Base-by-base conservation (phyloP, 345 rosid species). In the Salix exigua region DNA sequence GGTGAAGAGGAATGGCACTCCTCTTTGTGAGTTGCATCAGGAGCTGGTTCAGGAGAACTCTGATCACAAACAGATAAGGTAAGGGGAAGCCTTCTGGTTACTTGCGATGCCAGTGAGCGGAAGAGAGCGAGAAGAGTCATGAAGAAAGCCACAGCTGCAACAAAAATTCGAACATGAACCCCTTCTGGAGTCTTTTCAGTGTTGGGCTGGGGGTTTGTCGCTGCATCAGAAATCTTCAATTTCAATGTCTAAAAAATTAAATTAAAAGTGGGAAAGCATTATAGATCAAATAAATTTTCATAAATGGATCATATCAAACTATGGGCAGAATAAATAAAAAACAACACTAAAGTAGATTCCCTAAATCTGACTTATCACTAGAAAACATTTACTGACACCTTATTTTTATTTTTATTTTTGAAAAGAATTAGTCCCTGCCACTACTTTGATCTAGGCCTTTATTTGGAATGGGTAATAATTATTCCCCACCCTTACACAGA, bases 1-100 rank as follows among this genome's bases (percentile, higher is more conserved):
- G 95, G 89, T 58, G 93, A 91, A 38, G 91, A 92, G 26, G 91
- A 89, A 2, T 82, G 86, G 51, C 62, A 80, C 65, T 87, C 92
- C 81, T 87, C 91, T 80, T 81, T 77, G 70, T 68, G 76, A 53
- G 75, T 66, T 61, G 73, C 81, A 70, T 79, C 84, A 11, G 55
- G 42, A 48, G 79, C 68, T 63, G 62, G 80, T 78, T 88, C 89
- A 65, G 88, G 50, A 63, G 78, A 37, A 76, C 66, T 83, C 71
- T 78, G 86, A 73, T 76, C 88, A 78, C 42, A 53, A 60, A 75
- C 82, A 7, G 82, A 69, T 23, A 81, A 72, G 21, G 82, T 44
- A 50, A 68, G 62, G 46, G 95, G 88, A 85, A 86, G 87, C 78
- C 81, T 83, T 81, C 85, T 88, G 7, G 86, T 82, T 50, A 89